Conservation (phyloP, 108 stramenopile species). For the Cyclostephanos tholiformis region DNA sequence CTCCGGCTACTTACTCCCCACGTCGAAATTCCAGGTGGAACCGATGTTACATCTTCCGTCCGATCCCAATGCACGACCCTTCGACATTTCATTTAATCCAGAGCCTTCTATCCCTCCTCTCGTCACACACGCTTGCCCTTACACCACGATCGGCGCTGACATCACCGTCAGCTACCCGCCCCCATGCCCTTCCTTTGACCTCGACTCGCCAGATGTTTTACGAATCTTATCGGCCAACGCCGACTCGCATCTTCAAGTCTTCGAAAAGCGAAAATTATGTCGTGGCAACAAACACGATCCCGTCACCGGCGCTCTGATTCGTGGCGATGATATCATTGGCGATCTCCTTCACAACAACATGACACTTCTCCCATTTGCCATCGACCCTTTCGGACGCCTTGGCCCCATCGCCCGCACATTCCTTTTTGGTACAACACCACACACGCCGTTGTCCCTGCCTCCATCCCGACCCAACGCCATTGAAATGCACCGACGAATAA, state of each 20-base stretch:
- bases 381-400: neutral
- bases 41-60: no score
- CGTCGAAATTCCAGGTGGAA: no score
- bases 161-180: neutral
- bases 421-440: neutral
- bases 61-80: no score
- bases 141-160: neutral
- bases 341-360: neutral
- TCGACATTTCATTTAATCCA: neutral
- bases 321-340: neutral
- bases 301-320: neutral
- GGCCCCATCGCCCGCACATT: slow-evolving; percentile 8
- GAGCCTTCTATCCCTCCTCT: neutral
- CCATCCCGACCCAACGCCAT: no score
- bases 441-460: no score
- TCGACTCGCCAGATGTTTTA: neutral
- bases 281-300: neutral
- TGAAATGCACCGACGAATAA: no score
- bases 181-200: slow-evolving; percentile 8
- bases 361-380: neutral
- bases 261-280: neutral
- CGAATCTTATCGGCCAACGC: slow-evolving; percentile 3
- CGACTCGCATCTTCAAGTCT: neutral
- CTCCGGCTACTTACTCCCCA: no score
- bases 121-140: neutral